Percentiles rank a stretch among this genome's conserved stretches.
phyloP scores from a whole-genome alignment of 2,329 filamentous ascomycete genomes.

The Verticillium albo-atrum region DNA sequence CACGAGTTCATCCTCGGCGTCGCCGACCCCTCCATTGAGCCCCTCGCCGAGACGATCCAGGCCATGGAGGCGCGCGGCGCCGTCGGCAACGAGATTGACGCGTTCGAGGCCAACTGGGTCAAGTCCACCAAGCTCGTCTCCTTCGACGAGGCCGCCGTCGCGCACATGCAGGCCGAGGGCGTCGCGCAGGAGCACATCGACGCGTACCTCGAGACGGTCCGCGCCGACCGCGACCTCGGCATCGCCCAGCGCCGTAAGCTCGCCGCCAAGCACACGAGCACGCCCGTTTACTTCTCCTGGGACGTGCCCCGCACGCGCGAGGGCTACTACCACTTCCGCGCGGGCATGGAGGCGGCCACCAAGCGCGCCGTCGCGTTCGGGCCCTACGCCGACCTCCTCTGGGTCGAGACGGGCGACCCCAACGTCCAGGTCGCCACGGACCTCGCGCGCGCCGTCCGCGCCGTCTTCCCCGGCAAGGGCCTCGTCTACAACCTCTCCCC shows the following conservation, averaged over 20 bases:
- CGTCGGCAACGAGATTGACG: constrained; percentile 73
- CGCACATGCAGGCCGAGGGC: constrained; percentile 65
- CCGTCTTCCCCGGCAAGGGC: constrained; percentile 69
- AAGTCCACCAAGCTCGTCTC: constrained; percentile 79
- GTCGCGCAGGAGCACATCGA: constrained; percentile 60
- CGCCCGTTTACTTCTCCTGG: constrained; percentile 77
- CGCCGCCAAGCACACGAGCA: constrained; percentile 56
- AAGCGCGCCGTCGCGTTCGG: constrained; percentile 91
- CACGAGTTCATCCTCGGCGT: constrained; percentile 96
- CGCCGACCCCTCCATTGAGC: constrained; percentile 66
- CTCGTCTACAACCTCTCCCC: constrained; percentile 96
- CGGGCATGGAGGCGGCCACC: constrained; percentile 79
- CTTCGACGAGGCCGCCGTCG: constrained; percentile 84
- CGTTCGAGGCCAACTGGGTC: constrained; percentile 83
- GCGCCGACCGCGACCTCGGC: constrained; percentile 66
- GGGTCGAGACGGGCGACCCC: constrained; percentile 94
- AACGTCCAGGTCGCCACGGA: constrained; percentile 70
- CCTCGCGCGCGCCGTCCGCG: constrained; percentile 73
- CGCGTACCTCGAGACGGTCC: constrained; percentile 60
- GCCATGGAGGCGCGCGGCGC: constrained; percentile 82
- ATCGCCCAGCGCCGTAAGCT: constrained; percentile 72
- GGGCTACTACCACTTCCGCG: constrained; percentile 87
- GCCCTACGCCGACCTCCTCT: constrained; percentile 89
- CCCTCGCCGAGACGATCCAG: constrained; percentile 84
- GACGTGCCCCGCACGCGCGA: constrained; percentile 90